Evolutionary conservation across 768 basidiomycete genomes (phyloP).

Genomic region (Paxillus involutus): DNA sequence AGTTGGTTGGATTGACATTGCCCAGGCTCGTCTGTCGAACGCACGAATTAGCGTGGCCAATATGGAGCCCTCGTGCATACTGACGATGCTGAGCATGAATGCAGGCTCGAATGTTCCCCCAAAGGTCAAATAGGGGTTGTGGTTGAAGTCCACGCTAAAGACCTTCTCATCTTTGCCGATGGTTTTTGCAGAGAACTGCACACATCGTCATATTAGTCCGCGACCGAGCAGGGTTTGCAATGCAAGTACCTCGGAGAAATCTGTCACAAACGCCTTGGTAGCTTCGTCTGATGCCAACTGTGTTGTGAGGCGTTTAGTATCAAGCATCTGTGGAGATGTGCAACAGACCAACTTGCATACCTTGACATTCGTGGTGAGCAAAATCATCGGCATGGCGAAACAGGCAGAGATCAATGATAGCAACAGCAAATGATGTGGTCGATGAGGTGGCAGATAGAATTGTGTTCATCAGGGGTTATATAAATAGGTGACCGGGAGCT

Average conservation of each 20-base stretch:
- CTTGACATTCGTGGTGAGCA: slow-evolving; percentile 39
- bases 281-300: slow-evolving; percentile 24
- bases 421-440: no score
- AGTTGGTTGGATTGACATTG: slow-evolving; percentile 46
- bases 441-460: no score
- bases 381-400: slow-evolving; percentile 36
- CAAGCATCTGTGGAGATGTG: neutral
- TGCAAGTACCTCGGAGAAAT: slow-evolving; percentile 55
- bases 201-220: neutral
- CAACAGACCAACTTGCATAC: slow-evolving; percentile 10
- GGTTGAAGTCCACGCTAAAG: slow-evolving; percentile 53
- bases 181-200: slow-evolving; percentile 51
- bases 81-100: slow-evolving; percentile 56
- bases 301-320: neutral
- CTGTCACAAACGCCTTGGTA: slow-evolving; percentile 37
- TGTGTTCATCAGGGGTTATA: no score
- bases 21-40: slow-evolving; percentile 53
- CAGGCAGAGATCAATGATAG: no score
- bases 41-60: neutral
- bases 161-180: slow-evolving; percentile 54
- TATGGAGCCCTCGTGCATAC: slow-evolving; percentile 20
- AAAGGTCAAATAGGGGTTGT: slow-evolving; percentile 63
- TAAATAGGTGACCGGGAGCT: no score
- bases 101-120: slow-evolving; percentile 66
- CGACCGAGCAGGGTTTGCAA: neutral